Base-by-base conservation (phyloP, 345 rosid genomes). In the Bretschneidera sinensis region DNA sequence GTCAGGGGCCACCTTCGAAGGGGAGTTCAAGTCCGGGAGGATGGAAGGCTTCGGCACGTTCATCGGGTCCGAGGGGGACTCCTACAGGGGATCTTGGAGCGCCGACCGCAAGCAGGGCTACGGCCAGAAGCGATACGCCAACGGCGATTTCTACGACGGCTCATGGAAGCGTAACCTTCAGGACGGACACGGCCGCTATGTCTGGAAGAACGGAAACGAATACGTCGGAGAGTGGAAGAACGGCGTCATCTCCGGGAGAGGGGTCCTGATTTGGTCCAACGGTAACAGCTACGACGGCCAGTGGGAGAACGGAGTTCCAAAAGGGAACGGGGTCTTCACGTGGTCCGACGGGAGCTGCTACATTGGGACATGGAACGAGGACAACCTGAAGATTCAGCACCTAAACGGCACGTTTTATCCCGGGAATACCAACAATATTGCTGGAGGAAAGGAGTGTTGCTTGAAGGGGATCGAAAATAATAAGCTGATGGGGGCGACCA, bases 1-100 rank as follows among this genome's bases (percentile, higher is more conserved):
- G 3, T 90, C 97, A 4, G 99, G 99, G 1, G 97, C 99, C 0
- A 90, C 95, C 4, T 94, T 75, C 54, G 97, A 88, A 63, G 99
- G 99, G 7, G 95, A 85, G 25, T 94, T 94, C 65, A 91, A 81
- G 73, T 83, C 95, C 6, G 97, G 97, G 6, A 72, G 97, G 67
- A 94, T 89, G 96, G 96, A 89, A 56, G 99, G 99, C 0, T 78
- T 60, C 55, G 99, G 97, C 0, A 88, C 96, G 0, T 94, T 91
- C 28, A 82, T 79, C 25, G 99, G 99, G 51, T 80, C 88, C 70
- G 99, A 94, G 33, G 99, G 97, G 1, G 96, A 91, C 55, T 80
- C 92, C 0, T 94, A 94, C 24, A 73, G 91, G 1, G 99, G 99
- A 6, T 68, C 86, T 0, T 94, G 97, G 99, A 72, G 63, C 62